A percentile compares a stretch with the other conserved stretches of the same genome.
Evolutionary conservation across 345 rosid species (phyloP).

Genomic region (Firmiana major): DNA sequence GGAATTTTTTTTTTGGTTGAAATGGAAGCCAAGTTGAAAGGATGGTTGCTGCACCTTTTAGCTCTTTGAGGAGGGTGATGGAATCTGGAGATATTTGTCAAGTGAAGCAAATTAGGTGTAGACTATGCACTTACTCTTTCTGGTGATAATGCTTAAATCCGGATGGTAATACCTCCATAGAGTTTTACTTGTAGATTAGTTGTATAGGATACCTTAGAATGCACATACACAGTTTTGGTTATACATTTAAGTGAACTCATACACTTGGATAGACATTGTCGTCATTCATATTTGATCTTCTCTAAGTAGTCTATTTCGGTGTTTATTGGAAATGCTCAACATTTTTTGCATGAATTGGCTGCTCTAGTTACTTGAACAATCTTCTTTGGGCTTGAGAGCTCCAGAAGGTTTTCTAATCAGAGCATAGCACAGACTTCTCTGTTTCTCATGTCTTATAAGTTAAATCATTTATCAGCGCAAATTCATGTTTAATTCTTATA

Average conservation of each 20-base stretch:
- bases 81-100: neutral
- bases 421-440: neutral
- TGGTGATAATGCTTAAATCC: neutral
- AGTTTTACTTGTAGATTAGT: neutral
- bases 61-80: neutral
- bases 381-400: neutral
- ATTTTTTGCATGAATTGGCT: conserved; percentile 1
- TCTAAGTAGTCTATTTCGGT: neutral
- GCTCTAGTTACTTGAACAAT: neutral
- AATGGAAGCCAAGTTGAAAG: neutral
- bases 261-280: neutral
- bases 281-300: neutral
- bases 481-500: neutral
- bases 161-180: conserved; percentile 5
- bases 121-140: neutral
- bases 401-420: neutral
- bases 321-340: neutral
- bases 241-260: neutral
- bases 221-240: neutral
- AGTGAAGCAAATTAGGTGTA: conserved; percentile 3
- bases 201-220: neutral
- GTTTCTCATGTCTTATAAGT: neutral
- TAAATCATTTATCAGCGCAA: neutral
- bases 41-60: neutral
- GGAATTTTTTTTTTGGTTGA: neutral